These are phyloP conservation scores for Aspergillus hortae DNA, from an alignment of 2,329 filamentous ascomycete genomes.

Conservation along the genomic window DNA sequence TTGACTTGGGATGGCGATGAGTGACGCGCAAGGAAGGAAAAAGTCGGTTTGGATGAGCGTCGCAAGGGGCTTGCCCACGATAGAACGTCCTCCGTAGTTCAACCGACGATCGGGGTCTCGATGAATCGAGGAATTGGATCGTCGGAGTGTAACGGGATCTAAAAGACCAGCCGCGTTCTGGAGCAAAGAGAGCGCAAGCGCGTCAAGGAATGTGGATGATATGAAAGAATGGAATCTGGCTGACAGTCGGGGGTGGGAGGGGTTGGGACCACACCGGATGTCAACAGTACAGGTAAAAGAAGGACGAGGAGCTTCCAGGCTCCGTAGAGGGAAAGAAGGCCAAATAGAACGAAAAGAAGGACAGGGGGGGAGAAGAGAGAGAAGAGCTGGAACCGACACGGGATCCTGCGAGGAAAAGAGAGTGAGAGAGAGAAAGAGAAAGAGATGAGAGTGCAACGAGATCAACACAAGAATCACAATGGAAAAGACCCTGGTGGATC, in stretches of 20 bases:
- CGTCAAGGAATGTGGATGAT: slow-evolving; percentile 18
- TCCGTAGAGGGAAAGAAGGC: slow-evolving; percentile 15
- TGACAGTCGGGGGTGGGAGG: slow-evolving; percentile 8
- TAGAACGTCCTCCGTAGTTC: not conserved
- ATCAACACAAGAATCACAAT: not conserved
- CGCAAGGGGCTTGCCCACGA: not conserved
- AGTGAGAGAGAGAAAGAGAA: slow-evolving; percentile 3
- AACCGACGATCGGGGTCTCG: not conserved
- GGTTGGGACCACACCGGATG: slow-evolving; percentile 13
- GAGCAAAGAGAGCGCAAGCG: slow-evolving; percentile 15
- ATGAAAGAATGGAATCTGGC: slow-evolving; percentile 17
- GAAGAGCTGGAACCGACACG: not conserved
- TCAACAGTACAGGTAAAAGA: slow-evolving; percentile 27
- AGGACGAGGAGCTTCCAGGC: slow-evolving; percentile 35
- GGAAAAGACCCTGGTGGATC: not conserved
- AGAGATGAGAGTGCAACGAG: not conserved
- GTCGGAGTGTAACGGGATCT: not conserved
- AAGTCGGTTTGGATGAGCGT: not conserved
- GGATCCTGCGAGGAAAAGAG: not conserved
- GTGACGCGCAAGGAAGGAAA: not conserved
- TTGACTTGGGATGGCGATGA: not conserved
- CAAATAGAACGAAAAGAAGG: slow-evolving; percentile 4
- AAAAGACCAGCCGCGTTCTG: slow-evolving; percentile 7
- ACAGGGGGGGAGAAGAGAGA: slow-evolving; percentile 5
- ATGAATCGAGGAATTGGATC: not conserved